phyloP scores from a whole-genome alignment of 2,329 filamentous ascomycete species.

The Chaetomiaceae sp. region DNA sequence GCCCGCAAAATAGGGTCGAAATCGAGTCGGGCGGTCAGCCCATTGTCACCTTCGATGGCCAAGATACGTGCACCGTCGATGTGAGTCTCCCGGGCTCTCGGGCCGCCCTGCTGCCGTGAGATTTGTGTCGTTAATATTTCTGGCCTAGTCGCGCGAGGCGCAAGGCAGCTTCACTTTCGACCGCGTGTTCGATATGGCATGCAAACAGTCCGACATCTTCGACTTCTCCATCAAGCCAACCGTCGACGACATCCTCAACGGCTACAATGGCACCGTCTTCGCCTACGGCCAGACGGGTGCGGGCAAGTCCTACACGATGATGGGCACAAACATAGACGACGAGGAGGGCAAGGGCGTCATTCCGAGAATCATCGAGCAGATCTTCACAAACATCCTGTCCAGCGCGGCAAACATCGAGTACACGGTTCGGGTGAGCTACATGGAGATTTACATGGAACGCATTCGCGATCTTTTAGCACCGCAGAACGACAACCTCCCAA shows the following conservation, averaged over 20 bases:
- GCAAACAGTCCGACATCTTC: conserved; percentile 88
- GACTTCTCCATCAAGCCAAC: conserved; percentile 95
- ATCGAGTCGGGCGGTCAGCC: conserved; percentile 84
- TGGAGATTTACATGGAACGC: conserved; percentile 99
- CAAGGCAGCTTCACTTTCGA: conserved; percentile 92
- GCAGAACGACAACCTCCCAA: conserved; percentile 90
- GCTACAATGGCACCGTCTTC: conserved; percentile 98
- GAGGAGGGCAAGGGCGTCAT: conserved; percentile 87
- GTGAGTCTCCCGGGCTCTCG: conserved; percentile 49
- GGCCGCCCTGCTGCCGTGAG: background rate
- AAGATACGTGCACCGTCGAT: conserved; percentile 82
- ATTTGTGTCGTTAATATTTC: conserved; percentile 26
- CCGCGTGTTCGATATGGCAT: conserved; percentile 92
- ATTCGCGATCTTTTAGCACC: conserved; percentile 91
- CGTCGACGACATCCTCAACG: conserved; percentile 96
- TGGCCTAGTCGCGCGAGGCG: conserved; percentile 69
- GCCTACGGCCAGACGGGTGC: conserved; percentile 98
- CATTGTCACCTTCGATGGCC: conserved; percentile 82
- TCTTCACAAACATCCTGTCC: conserved; percentile 89
- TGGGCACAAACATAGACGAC: conserved; percentile 92
- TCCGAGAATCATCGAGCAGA: conserved; percentile 94
- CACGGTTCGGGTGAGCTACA: conserved; percentile 97
- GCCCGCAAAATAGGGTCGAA: conserved; percentile 94
- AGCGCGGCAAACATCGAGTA: conserved; percentile 95
- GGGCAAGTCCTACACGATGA: conserved; percentile 99